Base-by-base conservation (phyloP, 2,329 filamentous ascomycete genomes). In the Curvularia sp. region DNA sequence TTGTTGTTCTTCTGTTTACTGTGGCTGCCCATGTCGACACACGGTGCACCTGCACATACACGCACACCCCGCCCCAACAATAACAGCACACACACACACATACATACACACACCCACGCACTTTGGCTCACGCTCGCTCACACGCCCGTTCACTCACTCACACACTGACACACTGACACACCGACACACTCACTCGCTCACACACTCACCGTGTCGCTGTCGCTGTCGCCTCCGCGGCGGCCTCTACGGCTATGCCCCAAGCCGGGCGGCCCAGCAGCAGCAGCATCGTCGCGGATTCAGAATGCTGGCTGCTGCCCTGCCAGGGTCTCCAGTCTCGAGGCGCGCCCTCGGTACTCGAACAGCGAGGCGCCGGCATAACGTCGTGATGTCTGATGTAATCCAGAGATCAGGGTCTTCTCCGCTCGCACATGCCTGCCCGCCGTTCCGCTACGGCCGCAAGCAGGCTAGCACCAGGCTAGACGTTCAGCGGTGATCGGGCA, bases 321-420 rank as follows among this genome's bases (percentile, higher is more conserved):
- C 48, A 60, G 56, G 56, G 56, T 55, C 50, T 57, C 15, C 30
- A 47, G 27, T 53, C 42, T 47, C 25, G 53, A 52, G 55, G 60
- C 51, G 13, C 56, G 59, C 49, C 34, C 32, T 48, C 59, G 62
- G 60, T 57, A 60, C 59, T 62, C 53, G 49, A 55, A 49, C 49
- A 58, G 43, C 41, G 27, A 55, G 56, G 51, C 45, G 42, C 43
- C 59, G 58, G 60, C 60, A 54, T 38, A 62, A 57, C 57, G 61
- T 66, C 51, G 61, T 55, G 23, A 56, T 59, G 61, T 55, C 62
- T 65, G 64, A 67, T 67, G 66, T 65, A 64, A 65, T 64, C 42
- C 57, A 56, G n/a, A 52, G 30, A 61, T 69, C 67, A 69, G 67
- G 67, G 65, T 68, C 67, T 58, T 45, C 55, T 55, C 48, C 62